Base-by-base conservation (phyloP, 2,329 filamentous ascomycete species). In the Phoma sp. region DNA sequence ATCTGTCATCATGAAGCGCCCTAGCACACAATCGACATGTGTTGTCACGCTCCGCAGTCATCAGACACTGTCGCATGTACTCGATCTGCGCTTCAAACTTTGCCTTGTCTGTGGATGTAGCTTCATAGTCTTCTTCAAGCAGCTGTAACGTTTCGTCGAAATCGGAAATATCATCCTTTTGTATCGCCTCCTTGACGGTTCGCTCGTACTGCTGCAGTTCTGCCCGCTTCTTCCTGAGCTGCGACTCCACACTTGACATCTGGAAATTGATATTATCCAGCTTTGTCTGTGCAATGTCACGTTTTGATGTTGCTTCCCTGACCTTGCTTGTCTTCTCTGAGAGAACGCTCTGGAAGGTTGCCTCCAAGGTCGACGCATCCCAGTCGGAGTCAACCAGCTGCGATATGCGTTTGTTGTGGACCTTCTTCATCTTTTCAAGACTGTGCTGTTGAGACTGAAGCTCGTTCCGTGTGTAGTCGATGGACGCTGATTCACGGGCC, bases 381-480 rank as follows among this genome's bases (percentile, higher is more conserved):
- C 92, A 97, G 1, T 82, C 80, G 6, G 72, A 59, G 21, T 87
- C 86, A 26, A 98, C 64, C 10, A 91, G 74, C 5, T 81, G 78
- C 11, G 84, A 81, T 18, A 99, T 80, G 61, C 89, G 89, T 28
- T 87, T 81, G 43, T 83, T 84, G 80, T 96, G 91, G 0, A 91
- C 91, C 40, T 81, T 86, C 57, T 81, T 85, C 78, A 97, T 85
- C 0, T 91, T 95, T 7, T 92, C 84, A 2, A 98, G 80, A 57
- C 89, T 90, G 28, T 85, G 84, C 71, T 90, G 85, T 49, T 88
- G 85, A 61, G 92, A 88, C 59, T 85, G 84, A 23, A 92, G 76
- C 67, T 96, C 90, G 64, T 92, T 93, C 67, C 89, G 92, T 28
- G 93, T 83, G 63, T 90, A 87, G 52, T 96, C 91, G 10, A 99